Percentiles rank a stretch among this genome's conserved stretches.
Evolutionary conservation across 208 protist genomes (phyloP).

Genomic region (Paratrypanosoma confusum): DNA sequence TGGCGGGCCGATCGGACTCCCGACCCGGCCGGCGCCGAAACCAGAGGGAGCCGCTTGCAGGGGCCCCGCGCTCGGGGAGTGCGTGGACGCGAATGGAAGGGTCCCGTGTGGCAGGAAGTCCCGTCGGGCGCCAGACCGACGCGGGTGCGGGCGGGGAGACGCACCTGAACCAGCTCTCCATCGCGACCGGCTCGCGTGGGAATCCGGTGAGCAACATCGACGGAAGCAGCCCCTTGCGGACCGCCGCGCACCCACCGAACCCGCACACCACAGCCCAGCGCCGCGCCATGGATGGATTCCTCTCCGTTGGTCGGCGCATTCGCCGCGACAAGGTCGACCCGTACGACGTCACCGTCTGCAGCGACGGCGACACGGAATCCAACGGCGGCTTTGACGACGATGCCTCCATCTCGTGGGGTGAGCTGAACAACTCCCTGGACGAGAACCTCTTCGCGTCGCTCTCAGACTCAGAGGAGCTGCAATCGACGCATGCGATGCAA

Average conservation of each 20-base stretch:
- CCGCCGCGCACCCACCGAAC: too few species aligned
- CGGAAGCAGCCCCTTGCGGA: background rate
- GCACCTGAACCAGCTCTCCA: background rate
- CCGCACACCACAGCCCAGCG: too few species aligned
- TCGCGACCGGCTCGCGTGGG: constrained; percentile 1
- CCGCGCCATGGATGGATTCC: too few species aligned
- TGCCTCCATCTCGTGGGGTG: constrained; percentile 18
- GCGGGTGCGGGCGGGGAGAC: background rate
- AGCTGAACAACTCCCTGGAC: constrained; percentile 16
- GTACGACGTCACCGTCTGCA: background rate
- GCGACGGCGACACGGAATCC: constrained; percentile 12
- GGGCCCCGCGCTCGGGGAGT: too few species aligned
- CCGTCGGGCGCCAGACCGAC: too few species aligned
- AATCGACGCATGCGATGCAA: constrained; percentile 47
- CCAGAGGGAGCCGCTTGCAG: too few species aligned
- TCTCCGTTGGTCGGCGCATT: too few species aligned
- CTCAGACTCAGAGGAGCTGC: constrained; percentile 47
- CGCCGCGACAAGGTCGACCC: too few species aligned
- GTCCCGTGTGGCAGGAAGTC: too few species aligned
- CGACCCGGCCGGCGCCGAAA: too few species aligned
- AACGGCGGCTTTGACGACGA: constrained; percentile 24
- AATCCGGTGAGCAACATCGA: background rate
- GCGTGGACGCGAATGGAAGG: too few species aligned
- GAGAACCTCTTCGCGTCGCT: constrained; percentile 42
- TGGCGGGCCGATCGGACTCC: too few species aligned